Evolutionary conservation across 78 protist species (phyloP), one percentile per base, ranked within the genome.

Genomic region (Isochrysis galbana): DNA sequence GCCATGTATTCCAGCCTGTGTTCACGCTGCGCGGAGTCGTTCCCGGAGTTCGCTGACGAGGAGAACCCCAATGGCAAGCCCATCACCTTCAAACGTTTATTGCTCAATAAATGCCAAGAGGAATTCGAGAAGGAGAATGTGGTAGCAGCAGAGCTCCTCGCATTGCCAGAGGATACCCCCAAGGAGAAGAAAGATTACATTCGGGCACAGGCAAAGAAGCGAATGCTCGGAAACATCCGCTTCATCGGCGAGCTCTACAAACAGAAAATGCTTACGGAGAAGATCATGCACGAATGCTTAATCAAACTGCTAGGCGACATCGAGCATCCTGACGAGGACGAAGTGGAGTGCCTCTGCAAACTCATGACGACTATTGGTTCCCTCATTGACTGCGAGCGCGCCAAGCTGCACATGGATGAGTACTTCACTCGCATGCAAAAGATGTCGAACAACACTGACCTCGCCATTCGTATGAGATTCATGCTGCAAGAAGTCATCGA

Each of bases 211-310:
- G 93, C 29, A 51, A 74, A 39, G 89, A 3, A 23, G 91, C 44
- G 54, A 5, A 25, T 47, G 89, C 84, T 94, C 21, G 95, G 95
- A 26, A 91, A 91, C 67, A 92, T 92, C 72, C 42, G 61, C 36
- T 84, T 94, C 84, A 94, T 94, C 41, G 95, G 94, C 87, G 95
- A 94, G 92, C 91, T 94, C 55, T 94, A 46, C 82, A 91, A 92
- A 84, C 72, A 14, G 78, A 19, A 45, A 55, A 90, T 94, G 89
- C 48, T 94, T 36, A 48, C 90, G 23, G 92, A 44, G 83, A 67
- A 91, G 88, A 67, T 94, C 36, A 91, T 94, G 78, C 94, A 94
- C 91, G 84, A 47, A 47, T 90, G 93, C 45, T 19, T 94, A 23
- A n/a, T 38, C 45, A 51, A 51, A 48, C 94, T 94, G 44, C 89